These are phyloP conservation scores for Chenopodium album DNA, from an alignment of 148 eudicot genomes.

Conservation along the genomic window DNA sequence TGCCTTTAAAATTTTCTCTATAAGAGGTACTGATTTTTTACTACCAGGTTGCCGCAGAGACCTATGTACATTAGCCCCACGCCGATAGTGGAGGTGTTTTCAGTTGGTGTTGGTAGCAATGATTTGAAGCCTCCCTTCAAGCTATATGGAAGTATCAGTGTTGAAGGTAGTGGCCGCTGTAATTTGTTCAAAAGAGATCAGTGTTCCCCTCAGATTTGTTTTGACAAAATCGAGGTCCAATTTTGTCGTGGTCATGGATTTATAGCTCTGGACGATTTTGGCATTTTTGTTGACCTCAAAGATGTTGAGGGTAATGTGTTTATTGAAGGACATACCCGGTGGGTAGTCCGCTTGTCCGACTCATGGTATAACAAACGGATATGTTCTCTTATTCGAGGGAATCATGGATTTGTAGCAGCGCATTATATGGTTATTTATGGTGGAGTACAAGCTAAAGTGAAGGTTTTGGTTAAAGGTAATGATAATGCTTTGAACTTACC, in stretches of 20 bases:
- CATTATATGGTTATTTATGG: neutral
- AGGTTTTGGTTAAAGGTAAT: neutral
- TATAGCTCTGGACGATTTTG: neutral
- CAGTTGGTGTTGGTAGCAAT: neutral
- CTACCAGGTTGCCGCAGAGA: no score
- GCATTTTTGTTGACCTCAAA: neutral
- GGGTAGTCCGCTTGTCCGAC: neutral
- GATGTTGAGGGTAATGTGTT: constrained; percentile 3
- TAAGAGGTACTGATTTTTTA: no score
- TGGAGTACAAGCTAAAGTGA: neutral
- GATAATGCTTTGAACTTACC: neutral
- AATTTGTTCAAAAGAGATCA: neutral
- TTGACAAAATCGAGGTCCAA: neutral
- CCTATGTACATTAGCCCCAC: no score
- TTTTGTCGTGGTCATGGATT: no score
- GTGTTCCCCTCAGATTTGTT: neutral
- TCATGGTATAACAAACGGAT: neutral
- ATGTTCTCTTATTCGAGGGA: constrained; percentile 4
- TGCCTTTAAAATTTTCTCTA: no score
- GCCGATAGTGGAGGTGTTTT: constrained; percentile 4
- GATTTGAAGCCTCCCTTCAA: constrained; percentile 6
- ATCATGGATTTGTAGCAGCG: neutral
- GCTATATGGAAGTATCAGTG: neutral
- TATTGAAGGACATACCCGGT: neutral
- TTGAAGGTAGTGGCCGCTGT: neutral